Evolutionary conservation across 1,139 yeast genomes (phyloP).

Genomic region (Pneumocystis wakefieldiae): DNA sequence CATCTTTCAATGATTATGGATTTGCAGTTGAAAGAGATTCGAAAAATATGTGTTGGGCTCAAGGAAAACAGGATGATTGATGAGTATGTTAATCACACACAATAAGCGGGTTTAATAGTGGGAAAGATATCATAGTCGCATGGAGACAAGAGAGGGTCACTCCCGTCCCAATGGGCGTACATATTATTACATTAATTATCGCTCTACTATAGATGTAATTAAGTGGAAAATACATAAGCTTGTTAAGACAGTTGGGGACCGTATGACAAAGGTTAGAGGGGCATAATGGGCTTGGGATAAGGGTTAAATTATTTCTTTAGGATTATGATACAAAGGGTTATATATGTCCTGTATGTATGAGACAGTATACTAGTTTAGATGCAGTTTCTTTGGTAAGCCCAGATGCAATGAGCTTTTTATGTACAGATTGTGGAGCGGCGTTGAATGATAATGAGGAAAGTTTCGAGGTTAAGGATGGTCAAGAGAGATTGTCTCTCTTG

Average conservation of each 20-base stretch:
- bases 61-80: slow-evolving; percentile 59
- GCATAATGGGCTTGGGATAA: neutral
- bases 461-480: slow-evolving; percentile 66
- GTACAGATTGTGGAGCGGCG: slow-evolving; percentile 66
- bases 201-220: slow-evolving; percentile 88
- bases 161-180: slow-evolving; percentile 59
- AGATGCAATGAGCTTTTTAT: slow-evolving; percentile 64
- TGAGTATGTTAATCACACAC: slow-evolving; percentile 15
- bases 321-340: slow-evolving; percentile 90
- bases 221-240: slow-evolving; percentile 92
- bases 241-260: slow-evolving; percentile 64
- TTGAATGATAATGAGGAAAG: slow-evolving; percentile 80
- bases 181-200: slow-evolving; percentile 73
- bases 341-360: slow-evolving; percentile 72
- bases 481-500: slow-evolving; percentile 63
- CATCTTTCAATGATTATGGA: slow-evolving; percentile 70
- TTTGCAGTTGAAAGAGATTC: slow-evolving; percentile 71
- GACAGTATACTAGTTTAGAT: slow-evolving; percentile 71
- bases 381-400: slow-evolving; percentile 69
- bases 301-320: slow-evolving; percentile 20
- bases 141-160: slow-evolving; percentile 60
- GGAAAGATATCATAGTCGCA: slow-evolving; percentile 17
- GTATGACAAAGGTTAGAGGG: slow-evolving; percentile 36
- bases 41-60: slow-evolving; percentile 65
- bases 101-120: slow-evolving; percentile 8